Conservation (phyloP, 2,329 filamentous ascomycete species). For the Phaeosphaeria sp. region DNA sequence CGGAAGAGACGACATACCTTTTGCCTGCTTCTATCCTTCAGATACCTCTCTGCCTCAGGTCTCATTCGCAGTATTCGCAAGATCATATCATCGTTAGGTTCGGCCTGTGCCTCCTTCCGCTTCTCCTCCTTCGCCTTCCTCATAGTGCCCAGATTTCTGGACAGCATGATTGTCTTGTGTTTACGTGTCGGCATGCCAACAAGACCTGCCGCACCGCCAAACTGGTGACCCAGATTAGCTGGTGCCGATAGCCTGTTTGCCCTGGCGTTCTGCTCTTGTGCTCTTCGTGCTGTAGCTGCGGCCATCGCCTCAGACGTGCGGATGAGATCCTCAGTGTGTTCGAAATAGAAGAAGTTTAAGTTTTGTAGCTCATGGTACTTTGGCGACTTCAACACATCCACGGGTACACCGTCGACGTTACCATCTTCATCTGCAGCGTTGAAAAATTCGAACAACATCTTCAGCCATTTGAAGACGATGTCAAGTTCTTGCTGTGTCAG, state of each 20-base stretch:
- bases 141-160: conserved; percentile 94
- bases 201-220: conserved; percentile 61
- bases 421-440: conserved; percentile 88
- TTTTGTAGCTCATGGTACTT: conserved; percentile 98
- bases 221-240: conserved; percentile 61
- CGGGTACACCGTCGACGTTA: conserved; percentile 84
- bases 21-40: conserved; percentile 89
- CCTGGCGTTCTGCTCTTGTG: conserved; percentile 66
- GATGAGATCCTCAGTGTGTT: conserved; percentile 87
- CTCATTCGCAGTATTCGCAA: conserved; percentile 93
- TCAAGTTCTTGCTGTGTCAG: conserved; percentile 89
- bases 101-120: conserved; percentile 91
- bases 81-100: conserved; percentile 98
- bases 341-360: conserved; percentile 98
- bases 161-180: conserved; percentile 79
- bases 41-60: conserved; percentile 84
- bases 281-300: conserved; percentile 78
- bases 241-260: conserved; percentile 75
- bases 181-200: conserved; percentile 65
- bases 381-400: conserved; percentile 91
- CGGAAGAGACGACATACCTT: conserved; percentile 58
- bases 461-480: conserved; percentile 92
- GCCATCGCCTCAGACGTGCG: conserved; percentile 97
- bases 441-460: conserved; percentile 93
- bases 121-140: conserved; percentile 95